Evolutionary conservation across 306 rosid genomes (phyloP).

Genomic region (Benincasa hispida): DNA sequence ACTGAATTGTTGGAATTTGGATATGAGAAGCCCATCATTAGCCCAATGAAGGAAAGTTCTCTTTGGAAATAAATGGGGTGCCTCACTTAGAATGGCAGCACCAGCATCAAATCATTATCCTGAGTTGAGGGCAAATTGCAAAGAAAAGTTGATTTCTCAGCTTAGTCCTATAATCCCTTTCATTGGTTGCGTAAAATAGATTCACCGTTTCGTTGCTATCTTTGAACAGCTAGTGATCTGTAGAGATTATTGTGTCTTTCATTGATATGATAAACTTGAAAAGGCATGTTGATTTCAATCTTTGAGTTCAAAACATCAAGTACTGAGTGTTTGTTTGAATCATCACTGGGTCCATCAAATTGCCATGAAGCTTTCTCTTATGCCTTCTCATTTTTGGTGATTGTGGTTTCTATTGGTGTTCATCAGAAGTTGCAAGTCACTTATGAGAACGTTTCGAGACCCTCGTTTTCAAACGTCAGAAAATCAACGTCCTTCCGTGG

Average conservation of each 20-base stretch:
- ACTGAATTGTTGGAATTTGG: not conserved
- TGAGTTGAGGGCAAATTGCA: not conserved
- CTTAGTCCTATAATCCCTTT: not conserved
- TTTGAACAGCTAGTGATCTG: not conserved
- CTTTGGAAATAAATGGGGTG: not conserved
- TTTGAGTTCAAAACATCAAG: not conserved
- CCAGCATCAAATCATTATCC: not conserved
- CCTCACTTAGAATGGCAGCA: not conserved
- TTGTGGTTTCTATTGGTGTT: conserved; percentile 10
- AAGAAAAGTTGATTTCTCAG: not conserved
- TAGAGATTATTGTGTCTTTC: not conserved
- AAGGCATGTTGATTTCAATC: not conserved
- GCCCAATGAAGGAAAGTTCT: not conserved
- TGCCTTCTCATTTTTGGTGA: not conserved
- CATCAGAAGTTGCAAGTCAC: conserved; percentile 42
- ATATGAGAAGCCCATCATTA: not conserved
- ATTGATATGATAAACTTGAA: not conserved
- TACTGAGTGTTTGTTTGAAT: not conserved
- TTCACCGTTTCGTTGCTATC: not conserved
- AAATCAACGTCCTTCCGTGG: conserved; percentile 25
- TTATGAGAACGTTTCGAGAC: conserved; percentile 38
- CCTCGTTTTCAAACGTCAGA: conserved; percentile 27
- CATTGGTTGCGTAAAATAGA: not conserved
- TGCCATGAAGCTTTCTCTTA: not conserved
- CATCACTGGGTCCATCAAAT: not conserved